Evolutionary conservation across 371 early-diverging fungal species (phyloP).

Genomic region (Circinella umbellata): DNA sequence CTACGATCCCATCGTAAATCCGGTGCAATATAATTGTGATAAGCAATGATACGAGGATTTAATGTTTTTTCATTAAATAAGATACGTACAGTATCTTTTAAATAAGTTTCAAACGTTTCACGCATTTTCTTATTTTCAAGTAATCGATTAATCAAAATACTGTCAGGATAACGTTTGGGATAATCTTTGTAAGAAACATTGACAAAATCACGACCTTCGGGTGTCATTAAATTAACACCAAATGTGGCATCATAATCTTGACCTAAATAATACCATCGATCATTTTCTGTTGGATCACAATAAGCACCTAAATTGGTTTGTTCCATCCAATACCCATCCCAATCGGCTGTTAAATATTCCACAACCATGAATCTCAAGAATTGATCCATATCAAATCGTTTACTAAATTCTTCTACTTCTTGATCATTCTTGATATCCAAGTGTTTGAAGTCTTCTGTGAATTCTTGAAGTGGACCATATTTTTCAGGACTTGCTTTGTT

Average conservation of each 20-base stretch:
- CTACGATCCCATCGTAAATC: constrained; percentile 62
- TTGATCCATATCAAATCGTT: constrained; percentile 44
- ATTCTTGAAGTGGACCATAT: constrained; percentile 37
- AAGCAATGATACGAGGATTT: constrained; percentile 43
- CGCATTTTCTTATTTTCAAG: constrained; percentile 45
- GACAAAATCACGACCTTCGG: constrained; percentile 33
- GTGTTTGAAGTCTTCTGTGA: constrained; percentile 44
- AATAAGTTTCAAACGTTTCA: constrained; percentile 48
- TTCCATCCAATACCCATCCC: constrained; percentile 66
- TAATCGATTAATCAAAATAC: constrained; percentile 55
- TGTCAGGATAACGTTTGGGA: constrained; percentile 40
- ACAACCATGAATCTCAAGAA: constrained; percentile 63
- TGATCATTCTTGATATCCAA: constrained; percentile 46
- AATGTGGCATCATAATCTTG: constrained; percentile 69
- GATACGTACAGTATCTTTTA: constrained; percentile 42
- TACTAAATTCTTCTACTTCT: constrained; percentile 40
- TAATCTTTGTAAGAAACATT: constrained; percentile 42
- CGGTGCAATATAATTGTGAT: constrained; percentile 52
- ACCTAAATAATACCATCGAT: constrained; percentile 46
- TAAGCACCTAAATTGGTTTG: constrained; percentile 63
- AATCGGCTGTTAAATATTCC: constrained; percentile 58
- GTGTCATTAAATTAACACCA: constrained; percentile 52
- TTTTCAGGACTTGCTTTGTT: constrained; percentile 40
- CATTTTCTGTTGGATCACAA: constrained; percentile 49
- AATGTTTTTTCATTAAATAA: constrained; percentile 58